A percentile compares a stretch with the other conserved stretches of the same genome.
Conservation (phyloP, 192 early-diverging fungal genomes). For the Umbelopsis ramanniana region DNA sequence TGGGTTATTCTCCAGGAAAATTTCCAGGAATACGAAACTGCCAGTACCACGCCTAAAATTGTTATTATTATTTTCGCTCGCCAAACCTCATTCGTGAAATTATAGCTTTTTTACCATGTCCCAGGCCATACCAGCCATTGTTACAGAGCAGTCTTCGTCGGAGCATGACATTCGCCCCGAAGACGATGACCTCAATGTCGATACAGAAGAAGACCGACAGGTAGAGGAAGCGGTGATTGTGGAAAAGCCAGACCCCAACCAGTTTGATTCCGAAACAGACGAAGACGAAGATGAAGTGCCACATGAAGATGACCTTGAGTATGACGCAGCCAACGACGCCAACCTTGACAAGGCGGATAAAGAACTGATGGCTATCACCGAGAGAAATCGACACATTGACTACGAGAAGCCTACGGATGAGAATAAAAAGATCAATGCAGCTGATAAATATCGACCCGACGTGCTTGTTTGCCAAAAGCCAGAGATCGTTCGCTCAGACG, state of each 20-base stretch:
- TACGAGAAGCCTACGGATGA: constrained; percentile 13
- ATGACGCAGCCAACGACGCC: constrained; percentile 23
- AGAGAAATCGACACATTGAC: constrained; percentile 38
- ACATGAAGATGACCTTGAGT: constrained; percentile 24
- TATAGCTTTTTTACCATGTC: not conserved
- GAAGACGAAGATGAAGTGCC: constrained; percentile 11
- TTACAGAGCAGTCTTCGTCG: not conserved
- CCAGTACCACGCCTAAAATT: no score
- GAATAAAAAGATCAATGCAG: not conserved
- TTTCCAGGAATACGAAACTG: no score
- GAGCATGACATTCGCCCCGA: constrained; percentile 17
- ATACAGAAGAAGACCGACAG: constrained; percentile 33
- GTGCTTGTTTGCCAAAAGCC: constrained; percentile 8
- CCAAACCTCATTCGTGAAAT: not conserved
- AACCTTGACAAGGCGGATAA: constrained; percentile 31
- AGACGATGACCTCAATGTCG: constrained; percentile 38
- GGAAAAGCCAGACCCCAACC: constrained; percentile 39
- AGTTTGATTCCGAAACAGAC: constrained; percentile 27
- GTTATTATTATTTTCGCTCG: no score
- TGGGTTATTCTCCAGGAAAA: not conserved
- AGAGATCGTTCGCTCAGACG: constrained; percentile 10
- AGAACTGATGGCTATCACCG: constrained; percentile 39
- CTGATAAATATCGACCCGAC: constrained; percentile 14
- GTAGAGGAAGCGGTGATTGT: constrained; percentile 38
- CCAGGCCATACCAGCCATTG: not conserved